Evolutionary conservation across 2,329 filamentous ascomycete genomes (phyloP), one percentile per base, ranked within the genome.

Genomic region (Amauroascus niger): DNA sequence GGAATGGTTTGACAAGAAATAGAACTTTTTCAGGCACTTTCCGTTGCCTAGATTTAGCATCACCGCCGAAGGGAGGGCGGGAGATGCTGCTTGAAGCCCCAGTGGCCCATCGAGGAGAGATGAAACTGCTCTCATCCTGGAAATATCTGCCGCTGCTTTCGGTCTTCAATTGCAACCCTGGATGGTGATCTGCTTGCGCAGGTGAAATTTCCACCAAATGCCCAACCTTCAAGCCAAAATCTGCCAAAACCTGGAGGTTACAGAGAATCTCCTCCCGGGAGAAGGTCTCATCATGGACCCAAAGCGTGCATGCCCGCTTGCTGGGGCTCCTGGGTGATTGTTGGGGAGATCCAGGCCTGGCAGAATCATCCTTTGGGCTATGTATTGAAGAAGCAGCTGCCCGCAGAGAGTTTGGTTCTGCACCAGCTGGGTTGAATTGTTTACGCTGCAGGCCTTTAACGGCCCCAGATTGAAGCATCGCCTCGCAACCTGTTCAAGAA

Each of bases 231-330:
- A 88, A 75, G 44, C 79, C 77, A 43, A 77, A 74, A 59, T 79
- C 77, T 51, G 81, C 79, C 55, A 91, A 80, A 14, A 83, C 76
- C 53, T 87, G 82, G 55, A 84, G 76, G 65, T 91, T 93, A 63
- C 94, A 77, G 20, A 93, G 75, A 43, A 93, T 83, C 61, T 91
- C 87, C 62, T 94, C 87, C 54, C 79, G 79, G 7, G 84, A 83
- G 62, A 89, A 85, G 40, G 79, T 81, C 60, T 94, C 87, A 66
- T 90, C 86, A 60, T 81, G 78, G 6, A 78, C 75, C 75, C 77
- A 79, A 13, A 80, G 66, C 2, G 73, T 74, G 61, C 76, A 79
- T 57, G 64, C 62, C 6, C 64, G 64, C 13, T 65, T 64, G 46
- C 58, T 63, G 35, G 67, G 60, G 26, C 65, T 65, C 28, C 61